Conservation (phyloP, 2,329 filamentous ascomycete genomes). For the Xylaria sp. region DNA sequence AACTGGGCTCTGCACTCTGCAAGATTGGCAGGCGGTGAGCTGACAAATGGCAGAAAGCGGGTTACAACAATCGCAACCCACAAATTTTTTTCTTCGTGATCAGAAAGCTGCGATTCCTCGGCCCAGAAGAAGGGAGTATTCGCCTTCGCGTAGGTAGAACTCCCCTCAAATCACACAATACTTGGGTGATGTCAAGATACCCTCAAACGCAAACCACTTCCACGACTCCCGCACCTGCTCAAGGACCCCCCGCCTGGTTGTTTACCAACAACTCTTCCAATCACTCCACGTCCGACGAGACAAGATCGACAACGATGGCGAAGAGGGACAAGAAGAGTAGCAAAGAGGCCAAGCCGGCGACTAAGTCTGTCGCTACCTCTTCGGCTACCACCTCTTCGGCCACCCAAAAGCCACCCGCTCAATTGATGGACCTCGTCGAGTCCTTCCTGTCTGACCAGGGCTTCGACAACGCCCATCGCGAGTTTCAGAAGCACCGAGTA, state of each 20-base stretch:
- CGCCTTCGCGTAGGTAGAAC: background rate
- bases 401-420: constrained; percentile 50
- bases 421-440: constrained; percentile 69
- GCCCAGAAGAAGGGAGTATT: background rate
- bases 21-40: background rate
- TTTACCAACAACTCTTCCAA: constrained; percentile 37
- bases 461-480: constrained; percentile 62
- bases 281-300: constrained; percentile 8
- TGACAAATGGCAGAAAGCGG: constrained; percentile 8
- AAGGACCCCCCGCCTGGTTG: constrained; percentile 37
- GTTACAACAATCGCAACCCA: constrained; percentile 18
- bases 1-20: too few species aligned
- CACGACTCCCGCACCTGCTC: constrained; percentile 21
- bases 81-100: constrained; percentile 19
- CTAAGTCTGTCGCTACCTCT: constrained; percentile 6
- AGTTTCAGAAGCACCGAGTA: constrained; percentile 65
- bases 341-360: constrained; percentile 23
- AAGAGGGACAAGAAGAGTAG: constrained; percentile 32
- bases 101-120: background rate
- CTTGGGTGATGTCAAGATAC: constrained; percentile 20
- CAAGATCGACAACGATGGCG: constrained; percentile 25
- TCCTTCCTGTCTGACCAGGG: constrained; percentile 67
- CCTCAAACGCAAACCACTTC: constrained; percentile 6
- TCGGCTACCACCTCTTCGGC: constrained; percentile 22
- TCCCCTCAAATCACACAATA: background rate